A percentile compares a stretch with the other conserved stretches of the same genome.
These are phyloP conservation scores for Krasilnikovozyma curviuscula DNA, from an alignment of 768 basidiomycete species.

Conservation along the genomic window DNA sequence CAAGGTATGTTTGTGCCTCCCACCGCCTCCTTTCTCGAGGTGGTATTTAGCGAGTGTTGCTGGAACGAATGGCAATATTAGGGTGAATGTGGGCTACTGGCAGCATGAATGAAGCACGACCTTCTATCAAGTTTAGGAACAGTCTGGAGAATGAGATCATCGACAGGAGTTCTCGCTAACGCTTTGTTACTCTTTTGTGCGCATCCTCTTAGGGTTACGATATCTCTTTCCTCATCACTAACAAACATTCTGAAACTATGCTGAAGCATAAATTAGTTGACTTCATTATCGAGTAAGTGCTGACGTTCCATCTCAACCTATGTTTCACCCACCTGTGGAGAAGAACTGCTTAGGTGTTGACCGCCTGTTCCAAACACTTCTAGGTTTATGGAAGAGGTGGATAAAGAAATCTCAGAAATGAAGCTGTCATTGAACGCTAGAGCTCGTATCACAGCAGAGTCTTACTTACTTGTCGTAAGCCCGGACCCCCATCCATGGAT, in stretches of 20 bases:
- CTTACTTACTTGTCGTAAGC: slow-evolving; percentile 79
- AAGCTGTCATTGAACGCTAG: slow-evolving; percentile 89
- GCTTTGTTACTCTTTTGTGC: no score
- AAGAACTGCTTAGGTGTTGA: neutral
- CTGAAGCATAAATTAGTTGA: slow-evolving; percentile 99
- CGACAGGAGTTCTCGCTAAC: no score
- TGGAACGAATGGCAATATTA: no score
- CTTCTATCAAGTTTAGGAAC: no score
- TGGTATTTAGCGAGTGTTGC: no score
- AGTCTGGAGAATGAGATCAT: no score
- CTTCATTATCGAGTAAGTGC: slow-evolving; percentile 85
- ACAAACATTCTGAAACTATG: slow-evolving; percentile 93
- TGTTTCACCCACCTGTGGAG: neutral
- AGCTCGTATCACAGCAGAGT: slow-evolving; percentile 91
- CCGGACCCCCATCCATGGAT: no score
- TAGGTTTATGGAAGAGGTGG: slow-evolving; percentile 97
- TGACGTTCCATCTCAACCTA: neutral
- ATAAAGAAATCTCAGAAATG: slow-evolving; percentile 99
- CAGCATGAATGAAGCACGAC: no score
- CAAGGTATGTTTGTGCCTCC: slow-evolving; percentile 34
- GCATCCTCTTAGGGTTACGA: slow-evolving; percentile 60
- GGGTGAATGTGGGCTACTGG: no score
- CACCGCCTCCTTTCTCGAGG: no score
- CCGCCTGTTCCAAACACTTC: neutral
- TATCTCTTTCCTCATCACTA: slow-evolving; percentile 94